Base-by-base conservation (phyloP, 345 rosid species). In the Noccaea bulbosa region DNA sequence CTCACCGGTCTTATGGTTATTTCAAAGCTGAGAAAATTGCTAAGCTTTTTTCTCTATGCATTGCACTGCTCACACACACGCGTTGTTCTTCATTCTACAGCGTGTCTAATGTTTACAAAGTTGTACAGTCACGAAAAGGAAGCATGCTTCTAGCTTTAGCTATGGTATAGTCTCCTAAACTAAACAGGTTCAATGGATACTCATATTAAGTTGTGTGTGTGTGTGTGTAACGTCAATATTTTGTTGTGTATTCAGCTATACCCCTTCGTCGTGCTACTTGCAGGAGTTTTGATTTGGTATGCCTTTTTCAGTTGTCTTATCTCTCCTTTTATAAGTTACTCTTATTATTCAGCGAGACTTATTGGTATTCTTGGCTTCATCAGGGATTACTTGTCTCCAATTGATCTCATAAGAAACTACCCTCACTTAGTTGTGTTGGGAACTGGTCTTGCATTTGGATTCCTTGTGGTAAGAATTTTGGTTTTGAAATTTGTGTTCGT, bases 371-470 rank as follows among this genome's bases (percentile, higher is more conserved):
- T 56, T 76, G 60, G 40, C 49, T n/a, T 71, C 32, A 16, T 9
- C 47, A 75, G 80, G 80, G 77, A 77, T 38, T 77, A 65, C 67
- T 52, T 77, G 74, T 92, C 99, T 35, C 96, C 97, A 27, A 78
- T 85, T 51, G 96, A 89, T 80, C 67, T 94, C 58, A 78, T 94
- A 67, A 81, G 79, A 62, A 85, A 78, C 71, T 94, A 94, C 75
- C 97, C 98, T 45, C 99, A 94, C 81, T 77, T 94, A 22, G 88
- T 94, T 60, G 78, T 94, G 5, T 33, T 88, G 56, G 99, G 98
- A 80, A 94, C 98, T 71, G 99, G 99, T 77, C 96, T 94, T 82
- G 96, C 99, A 38, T 94, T 94, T 81, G 99, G 99, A 52, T 94
- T 94, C 82, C 92, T 92, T 50, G 99, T 94, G 99, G 99, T 94